Evolutionary conservation across 2,329 filamentous ascomycete genomes (phyloP), one percentile per base, ranked within the genome.

Genomic region (Cercospora zeae-maydis): DNA sequence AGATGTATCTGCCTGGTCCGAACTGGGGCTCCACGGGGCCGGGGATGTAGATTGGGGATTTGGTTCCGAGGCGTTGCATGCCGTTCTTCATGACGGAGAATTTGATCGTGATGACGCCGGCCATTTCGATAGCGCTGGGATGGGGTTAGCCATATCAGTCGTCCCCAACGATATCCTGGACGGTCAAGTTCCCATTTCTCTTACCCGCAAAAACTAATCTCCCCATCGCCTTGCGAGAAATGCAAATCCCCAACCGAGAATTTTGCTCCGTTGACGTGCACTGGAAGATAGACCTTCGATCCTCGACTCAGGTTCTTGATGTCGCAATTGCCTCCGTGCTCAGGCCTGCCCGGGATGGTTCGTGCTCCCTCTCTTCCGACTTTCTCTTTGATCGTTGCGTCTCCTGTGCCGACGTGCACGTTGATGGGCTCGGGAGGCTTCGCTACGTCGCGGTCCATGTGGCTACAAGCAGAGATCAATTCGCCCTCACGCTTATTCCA

Each of bases 21-120:
- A 95, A 96, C 68, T 93, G 88, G 30, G 92, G 91, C 78, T 96
- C 91, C 0, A 96, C 92, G 0, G 92, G 91, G 0, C 92, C 92
- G 0, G 92, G 91, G 34, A 91, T 83, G 79, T 93, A 96, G 58
- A 96, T 90, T 0, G 92, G 92, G 6, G 85, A 89, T 76, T 92
- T 93, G 78, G 96, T 87, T 0, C 83, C 88, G 58, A 96, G 78
- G 34, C 91, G 84, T 49, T 81, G 82, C 73, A 96, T 83, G 19
- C 92, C 93, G 67, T 86, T 83, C 75, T 95, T 96, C 81, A 96
- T 87, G 14, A 96, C 89, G 55, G 85, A 87, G 80, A 96, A 93
- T 47, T 95, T 96, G 76, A 96, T 85, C 2, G 92, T 96, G 70
- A 96, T 96, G 47, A 91, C 81, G 4, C 92, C 92, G 0, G 92